Conservation (phyloP, 2,329 filamentous ascomycete species). For the Calonectria ilicicola region DNA sequence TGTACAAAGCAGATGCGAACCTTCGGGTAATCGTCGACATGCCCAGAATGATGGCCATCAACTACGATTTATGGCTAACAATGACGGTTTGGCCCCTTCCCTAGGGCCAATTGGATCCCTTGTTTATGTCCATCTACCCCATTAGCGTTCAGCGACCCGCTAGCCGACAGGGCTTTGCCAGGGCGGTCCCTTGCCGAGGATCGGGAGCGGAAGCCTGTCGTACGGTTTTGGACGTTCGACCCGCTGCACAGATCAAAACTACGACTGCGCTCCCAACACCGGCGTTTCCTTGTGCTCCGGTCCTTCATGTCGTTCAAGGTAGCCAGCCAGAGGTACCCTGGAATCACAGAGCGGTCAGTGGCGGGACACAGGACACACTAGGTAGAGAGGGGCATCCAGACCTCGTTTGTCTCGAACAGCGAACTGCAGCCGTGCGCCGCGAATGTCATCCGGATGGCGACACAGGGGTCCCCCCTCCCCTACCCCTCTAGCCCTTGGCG, state of each 20-base stretch:
- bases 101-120: constrained; percentile 11
- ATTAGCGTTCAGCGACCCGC: constrained; percentile 16
- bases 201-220: constrained; percentile 17
- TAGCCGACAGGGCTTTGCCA: constrained; percentile 2
- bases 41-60: background rate
- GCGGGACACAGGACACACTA: background rate
- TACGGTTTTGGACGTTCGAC: constrained; percentile 23
- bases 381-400: background rate
- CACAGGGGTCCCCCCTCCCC: constrained; percentile 19
- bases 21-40: background rate
- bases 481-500: background rate
- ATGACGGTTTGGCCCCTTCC: background rate
- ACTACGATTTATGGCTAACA: background rate
- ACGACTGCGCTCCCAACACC: background rate
- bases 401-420: constrained; percentile 17
- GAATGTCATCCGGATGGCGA: constrained; percentile 25
- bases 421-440: constrained; percentile 30
- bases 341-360: background rate
- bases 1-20: background rate
- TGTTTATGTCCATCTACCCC: constrained; percentile 18
- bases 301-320: background rate
- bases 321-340: background rate
- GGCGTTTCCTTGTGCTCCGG: background rate
- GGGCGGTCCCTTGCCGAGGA: constrained; percentile 23
- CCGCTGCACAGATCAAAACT: background rate